Evolutionary conservation across 345 rosid genomes (phyloP).

Genomic region (Passiflora organensis): DNA sequence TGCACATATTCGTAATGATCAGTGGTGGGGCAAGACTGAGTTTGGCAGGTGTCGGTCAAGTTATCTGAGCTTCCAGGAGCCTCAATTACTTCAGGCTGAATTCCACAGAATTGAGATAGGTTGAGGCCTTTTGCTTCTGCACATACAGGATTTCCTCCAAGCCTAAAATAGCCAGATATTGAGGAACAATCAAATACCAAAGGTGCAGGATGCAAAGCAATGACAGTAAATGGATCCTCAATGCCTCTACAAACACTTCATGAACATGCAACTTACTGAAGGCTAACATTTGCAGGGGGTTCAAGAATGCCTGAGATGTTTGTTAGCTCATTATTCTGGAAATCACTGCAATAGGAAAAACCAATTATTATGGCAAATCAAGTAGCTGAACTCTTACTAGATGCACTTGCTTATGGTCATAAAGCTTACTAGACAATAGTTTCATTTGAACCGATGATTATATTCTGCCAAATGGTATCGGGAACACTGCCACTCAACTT

Average conservation of each 20-base stretch:
- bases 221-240: not conserved
- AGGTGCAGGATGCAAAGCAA: not conserved
- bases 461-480: conserved; percentile 37
- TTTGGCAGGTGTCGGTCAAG: conserved; percentile 22
- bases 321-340: conserved; percentile 42
- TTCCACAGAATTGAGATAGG: conserved; percentile 37
- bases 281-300: conserved; percentile 48
- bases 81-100: conserved; percentile 17
- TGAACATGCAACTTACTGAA: conserved; percentile 29
- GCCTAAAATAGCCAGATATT: conserved; percentile 38
- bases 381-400: no score
- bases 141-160: conserved; percentile 56
- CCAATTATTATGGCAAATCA: no score
- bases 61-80: conserved; percentile 21
- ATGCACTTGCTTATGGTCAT: no score
- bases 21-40: conserved; percentile 33
- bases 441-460: conserved; percentile 11
- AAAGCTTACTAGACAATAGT: conserved; percentile 35
- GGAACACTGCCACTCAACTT: conserved; percentile 39
- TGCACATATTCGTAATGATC: conserved; percentile 26
- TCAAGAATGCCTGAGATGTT: conserved; percentile 33
- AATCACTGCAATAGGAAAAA: conserved; percentile 38
- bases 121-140: conserved; percentile 26
- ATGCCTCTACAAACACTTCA: not conserved
- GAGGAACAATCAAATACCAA: not conserved